Evolutionary conservation across 73 alveolate species (phyloP), one percentile per base, ranked within the genome.

Genomic region (Breviolum minutum): DNA sequence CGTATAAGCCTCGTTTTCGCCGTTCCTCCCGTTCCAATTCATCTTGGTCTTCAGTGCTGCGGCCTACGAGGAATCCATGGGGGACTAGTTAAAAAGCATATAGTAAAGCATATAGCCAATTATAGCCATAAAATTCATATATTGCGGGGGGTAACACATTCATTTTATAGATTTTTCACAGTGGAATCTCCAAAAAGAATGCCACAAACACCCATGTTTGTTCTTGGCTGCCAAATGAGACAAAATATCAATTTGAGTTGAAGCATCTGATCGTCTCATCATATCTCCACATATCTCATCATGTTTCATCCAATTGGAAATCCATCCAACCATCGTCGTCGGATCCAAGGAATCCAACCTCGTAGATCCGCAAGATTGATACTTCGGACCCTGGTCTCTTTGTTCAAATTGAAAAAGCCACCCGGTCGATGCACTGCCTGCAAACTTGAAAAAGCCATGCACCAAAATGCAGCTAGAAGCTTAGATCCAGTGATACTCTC

Each of bases 1-100:
- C 98, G 61, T 76, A 76, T 14, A 92, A 26, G 64, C 90, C 90
- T 12, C 98, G 98, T 14, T 81, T 80, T 8, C 98, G 89, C 27
- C 98, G 77, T 90, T 92, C 98, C 89, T 81, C 86, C 30, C 98
- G 76, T 40, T 92, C 98, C 90, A 73, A 54, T 69, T 92, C 98
- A 12, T 92, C 98, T 29, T 76, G 79, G 20, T 74, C 91, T 29
- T 26, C 63, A 62, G 61, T 61, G 76, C 11, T 62, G 76, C 73
- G 92, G 62, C 64, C 88, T 80, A 61, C 26, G 30, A 20, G 13
- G 10, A 7, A 71, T 71, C 3, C 54, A 40, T 40, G 54, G 54
- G 0, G 54, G 54, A 40, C 3, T 40, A 40, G 54, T 40, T 40
- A n/a, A n/a, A n/a, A n/a, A n/a, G n/a, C n/a, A n/a, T n/a, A n/a